Percentiles rank a stretch among this genome's conserved stretches.
These are phyloP conservation scores for Aurifilum marmelostoma DNA, from an alignment of 2,329 filamentous ascomycete genomes.

Conservation along the genomic window DNA sequence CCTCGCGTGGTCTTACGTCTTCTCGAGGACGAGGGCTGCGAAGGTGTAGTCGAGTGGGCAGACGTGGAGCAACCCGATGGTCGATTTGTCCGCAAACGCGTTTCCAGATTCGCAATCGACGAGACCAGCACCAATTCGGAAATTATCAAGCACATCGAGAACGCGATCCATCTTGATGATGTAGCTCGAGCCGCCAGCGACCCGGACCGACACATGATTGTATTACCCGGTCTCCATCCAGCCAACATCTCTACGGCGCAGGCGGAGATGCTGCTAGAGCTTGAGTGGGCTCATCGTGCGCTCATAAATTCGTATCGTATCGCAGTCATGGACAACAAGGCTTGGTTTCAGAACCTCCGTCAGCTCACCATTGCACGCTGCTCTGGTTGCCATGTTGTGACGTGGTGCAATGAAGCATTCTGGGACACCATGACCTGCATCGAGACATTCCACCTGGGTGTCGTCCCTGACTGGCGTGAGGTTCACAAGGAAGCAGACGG, in stretches of 20 bases:
- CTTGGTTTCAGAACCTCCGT: conserved; percentile 56
- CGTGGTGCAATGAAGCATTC: conserved; percentile 60
- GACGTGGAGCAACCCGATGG: conserved; percentile 29
- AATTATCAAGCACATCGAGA: conserved; percentile 18
- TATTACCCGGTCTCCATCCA: conserved; percentile 37
- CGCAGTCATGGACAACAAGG: conserved; percentile 62
- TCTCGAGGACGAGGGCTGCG: conserved; percentile 40
- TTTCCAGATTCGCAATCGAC: conserved; percentile 9
- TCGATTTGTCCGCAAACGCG: conserved; percentile 36
- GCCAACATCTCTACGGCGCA: conserved; percentile 63
- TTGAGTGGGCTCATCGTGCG: conserved; percentile 69
- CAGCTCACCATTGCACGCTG: conserved; percentile 67
- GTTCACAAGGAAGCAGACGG: conserved; percentile 57
- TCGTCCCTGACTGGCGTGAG: conserved; percentile 69
- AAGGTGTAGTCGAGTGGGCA: conserved; percentile 19
- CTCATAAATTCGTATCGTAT: conserved; percentile 71
- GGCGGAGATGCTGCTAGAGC: conserved; percentile 69
- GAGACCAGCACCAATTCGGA: conserved; percentile 14
- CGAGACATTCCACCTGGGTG: conserved; percentile 57
- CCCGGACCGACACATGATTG: conserved; percentile 33
- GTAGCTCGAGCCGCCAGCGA: conserved; percentile 18
- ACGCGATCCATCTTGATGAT: conserved; percentile 8
- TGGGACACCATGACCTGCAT: conserved; percentile 63
- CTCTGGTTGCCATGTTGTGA: conserved; percentile 61
- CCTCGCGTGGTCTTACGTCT: conserved; percentile 42